These are phyloP conservation scores for Arctium minus DNA, from an alignment of 129 eudicot genomes.

Conservation along the genomic window DNA sequence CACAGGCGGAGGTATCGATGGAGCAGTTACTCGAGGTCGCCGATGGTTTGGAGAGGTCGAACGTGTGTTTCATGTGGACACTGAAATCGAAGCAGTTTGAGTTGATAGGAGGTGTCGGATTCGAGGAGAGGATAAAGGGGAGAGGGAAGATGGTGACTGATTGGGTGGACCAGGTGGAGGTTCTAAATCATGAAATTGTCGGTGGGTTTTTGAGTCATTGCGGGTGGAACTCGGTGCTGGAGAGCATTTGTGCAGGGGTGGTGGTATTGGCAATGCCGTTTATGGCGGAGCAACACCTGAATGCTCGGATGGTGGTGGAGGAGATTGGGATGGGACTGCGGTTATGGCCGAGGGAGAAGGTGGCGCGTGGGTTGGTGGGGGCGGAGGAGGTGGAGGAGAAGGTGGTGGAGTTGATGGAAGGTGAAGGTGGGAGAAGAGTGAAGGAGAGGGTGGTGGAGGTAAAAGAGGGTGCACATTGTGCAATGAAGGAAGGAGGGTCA, in stretches of 20 bases:
- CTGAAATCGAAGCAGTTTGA: conserved; percentile 15
- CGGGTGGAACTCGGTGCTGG: conserved; percentile 51
- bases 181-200: conserved; percentile 26
- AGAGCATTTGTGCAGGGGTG: conserved; percentile 38
- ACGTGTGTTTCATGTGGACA: conserved; percentile 51
- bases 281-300: conserved; percentile 47
- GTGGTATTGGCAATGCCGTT: conserved; percentile 49
- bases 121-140: conserved; percentile 27
- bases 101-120: conserved; percentile 14
- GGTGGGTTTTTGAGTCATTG: conserved; percentile 50
- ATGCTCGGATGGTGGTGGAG: conserved; percentile 34
- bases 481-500: conserved; percentile 36
- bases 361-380: conserved; percentile 27
- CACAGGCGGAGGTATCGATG: conserved; percentile 45
- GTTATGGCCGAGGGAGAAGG: conserved; percentile 11
- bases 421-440: conserved; percentile 14
- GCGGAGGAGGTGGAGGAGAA: conserved; percentile 13
- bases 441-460: conserved; percentile 21
- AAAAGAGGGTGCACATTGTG: conserved; percentile 20
- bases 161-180: conserved; percentile 39
- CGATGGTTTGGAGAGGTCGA: conserved; percentile 47
- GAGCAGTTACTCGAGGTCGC: conserved; percentile 51
- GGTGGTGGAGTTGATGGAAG: conserved; percentile 3
- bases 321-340: conserved; percentile 27
- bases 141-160: conserved; percentile 40